Base-by-base conservation (phyloP, 768 basidiomycete species). In the Mycena metata region DNA sequence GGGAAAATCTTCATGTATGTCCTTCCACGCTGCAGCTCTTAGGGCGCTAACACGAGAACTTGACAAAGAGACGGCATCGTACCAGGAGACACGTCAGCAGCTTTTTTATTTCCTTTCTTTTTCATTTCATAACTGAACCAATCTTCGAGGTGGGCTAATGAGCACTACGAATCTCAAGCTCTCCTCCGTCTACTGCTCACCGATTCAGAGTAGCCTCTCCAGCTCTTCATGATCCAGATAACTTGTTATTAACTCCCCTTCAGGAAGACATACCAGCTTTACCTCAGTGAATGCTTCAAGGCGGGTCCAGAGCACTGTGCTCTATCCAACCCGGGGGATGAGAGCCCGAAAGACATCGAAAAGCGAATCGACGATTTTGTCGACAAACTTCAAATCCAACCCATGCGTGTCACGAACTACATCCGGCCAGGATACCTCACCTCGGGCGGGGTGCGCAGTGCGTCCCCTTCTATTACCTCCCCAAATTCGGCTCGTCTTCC, bases 231-330 rank as follows among this genome's bases (percentile, higher is more conserved):
- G n/a, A n/a, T n/a, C n/a, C n/a, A n/a, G n/a, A n/a, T n/a, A n/a
- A n/a, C n/a, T n/a, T n/a, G n/a, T n/a, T n/a, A n/a, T n/a, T n/a
- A n/a, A n/a, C n/a, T n/a, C n/a, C n/a, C n/a, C n/a, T n/a, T n/a
- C n/a, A 71, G 70, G 51, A 71, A 71, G 54, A 71, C 70, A 6
- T 67, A 67, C 47, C 66, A 64, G 36, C 23, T 71, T 33, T 71
- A 35, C 54, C 62, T 71, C 24, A 30, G 45, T 6, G 70, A 71
- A 43, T 71, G 70, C 46, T 67, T 67, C 62, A 49, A 67, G 5
- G 70, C 66, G 2, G 70, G 70, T 12, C 45, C 46, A 41, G 42
- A 54, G 0, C 35, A 64, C 41, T 71, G 70, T 33, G 50, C 62
- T 4, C 47, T 71, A 21, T 17, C 61, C 10, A 56, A 51, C 10